Conservation (phyloP, 352 stramenopile species). For the Elongisporangium prolatum region DNA sequence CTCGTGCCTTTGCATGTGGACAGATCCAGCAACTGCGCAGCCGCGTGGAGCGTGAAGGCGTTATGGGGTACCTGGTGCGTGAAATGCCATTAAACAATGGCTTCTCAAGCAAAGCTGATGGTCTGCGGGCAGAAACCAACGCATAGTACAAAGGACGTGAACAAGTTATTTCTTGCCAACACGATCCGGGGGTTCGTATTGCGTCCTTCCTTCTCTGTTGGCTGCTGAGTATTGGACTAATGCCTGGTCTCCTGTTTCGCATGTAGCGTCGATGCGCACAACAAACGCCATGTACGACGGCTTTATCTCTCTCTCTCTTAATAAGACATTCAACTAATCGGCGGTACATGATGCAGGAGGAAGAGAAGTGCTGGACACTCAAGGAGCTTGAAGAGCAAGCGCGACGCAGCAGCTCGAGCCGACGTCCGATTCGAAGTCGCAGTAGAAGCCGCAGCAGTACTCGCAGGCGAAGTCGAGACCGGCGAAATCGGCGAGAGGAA, state of each 20-base stretch:
- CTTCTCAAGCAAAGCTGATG: too few relatives aligned
- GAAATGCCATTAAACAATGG: neutral
- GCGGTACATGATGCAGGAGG: slow-evolving; percentile 18
- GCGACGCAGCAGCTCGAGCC: slow-evolving; percentile 14
- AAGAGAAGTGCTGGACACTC: slow-evolving; percentile 59
- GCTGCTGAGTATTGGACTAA: neutral
- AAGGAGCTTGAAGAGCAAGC: slow-evolving; percentile 29
- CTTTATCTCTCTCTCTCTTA: neutral
- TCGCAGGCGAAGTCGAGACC: neutral
- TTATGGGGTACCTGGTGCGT: slow-evolving; percentile 52
- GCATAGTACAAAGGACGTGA: slow-evolving; percentile 43
- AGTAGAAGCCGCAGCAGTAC: neutral
- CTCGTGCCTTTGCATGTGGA: neutral
- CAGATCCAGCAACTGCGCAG: slow-evolving; percentile 30
- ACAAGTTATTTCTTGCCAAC: slow-evolving; percentile 59
- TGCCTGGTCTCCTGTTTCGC: neutral
- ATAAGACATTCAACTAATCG: neutral
- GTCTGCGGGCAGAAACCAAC: slow-evolving; percentile 3
- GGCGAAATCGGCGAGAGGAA: slow-evolving; percentile 1
- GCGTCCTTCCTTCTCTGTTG: neutral
- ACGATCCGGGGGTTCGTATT: slow-evolving; percentile 50
- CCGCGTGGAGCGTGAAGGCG: slow-evolving; percentile 29
- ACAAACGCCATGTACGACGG: slow-evolving; percentile 38
- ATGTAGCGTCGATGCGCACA: slow-evolving; percentile 51
- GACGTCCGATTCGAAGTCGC: slow-evolving; percentile 13